Evolutionary conservation across 2,329 filamentous ascomycete genomes (phyloP).

Genomic region (Paraphoma sp.): DNA sequence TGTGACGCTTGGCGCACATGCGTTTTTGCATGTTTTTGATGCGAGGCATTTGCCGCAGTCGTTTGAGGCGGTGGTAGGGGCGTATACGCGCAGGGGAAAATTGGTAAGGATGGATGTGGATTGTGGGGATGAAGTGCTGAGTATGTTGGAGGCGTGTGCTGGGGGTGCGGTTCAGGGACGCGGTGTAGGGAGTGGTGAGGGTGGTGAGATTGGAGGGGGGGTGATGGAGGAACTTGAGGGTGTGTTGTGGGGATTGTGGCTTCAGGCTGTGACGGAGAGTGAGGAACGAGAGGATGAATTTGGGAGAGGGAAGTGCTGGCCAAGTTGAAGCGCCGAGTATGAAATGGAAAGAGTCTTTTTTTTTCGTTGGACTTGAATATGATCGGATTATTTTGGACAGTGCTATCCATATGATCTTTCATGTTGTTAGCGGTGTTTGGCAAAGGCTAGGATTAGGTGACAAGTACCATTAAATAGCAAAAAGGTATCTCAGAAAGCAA

Average conservation of each 20-base stretch:
- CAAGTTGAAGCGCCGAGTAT: neutral
- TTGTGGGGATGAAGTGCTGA: neutral
- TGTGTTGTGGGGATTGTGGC: conserved; percentile 8
- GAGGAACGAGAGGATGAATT: neutral
- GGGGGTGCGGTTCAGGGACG: neutral
- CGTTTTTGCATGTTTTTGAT: conserved; percentile 2
- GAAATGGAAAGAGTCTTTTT: neutral
- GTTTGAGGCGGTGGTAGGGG: conserved; percentile 16
- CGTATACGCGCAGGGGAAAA: conserved; percentile 8
- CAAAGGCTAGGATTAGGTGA: too few species aligned
- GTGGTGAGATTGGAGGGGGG: neutral
- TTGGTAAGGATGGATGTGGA: neutral
- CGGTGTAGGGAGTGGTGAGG: neutral
- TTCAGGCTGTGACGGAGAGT: neutral
- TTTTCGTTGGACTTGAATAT: neutral
- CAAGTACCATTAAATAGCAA: conserved; percentile 4
- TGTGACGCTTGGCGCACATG: neutral
- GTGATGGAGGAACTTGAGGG: conserved; percentile 3
- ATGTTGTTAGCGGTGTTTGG: too few species aligned
- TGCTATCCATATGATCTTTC: too few species aligned
- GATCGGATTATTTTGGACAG: too few species aligned
- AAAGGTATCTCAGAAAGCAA: conserved; percentile 1
- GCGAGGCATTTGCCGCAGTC: neutral
- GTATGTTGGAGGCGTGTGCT: conserved; percentile 2
- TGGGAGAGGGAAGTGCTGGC: neutral